Evolutionary conservation across 2,329 filamentous ascomycete species (phyloP).

Genomic region (Ophiocordyceps robertsii): DNA sequence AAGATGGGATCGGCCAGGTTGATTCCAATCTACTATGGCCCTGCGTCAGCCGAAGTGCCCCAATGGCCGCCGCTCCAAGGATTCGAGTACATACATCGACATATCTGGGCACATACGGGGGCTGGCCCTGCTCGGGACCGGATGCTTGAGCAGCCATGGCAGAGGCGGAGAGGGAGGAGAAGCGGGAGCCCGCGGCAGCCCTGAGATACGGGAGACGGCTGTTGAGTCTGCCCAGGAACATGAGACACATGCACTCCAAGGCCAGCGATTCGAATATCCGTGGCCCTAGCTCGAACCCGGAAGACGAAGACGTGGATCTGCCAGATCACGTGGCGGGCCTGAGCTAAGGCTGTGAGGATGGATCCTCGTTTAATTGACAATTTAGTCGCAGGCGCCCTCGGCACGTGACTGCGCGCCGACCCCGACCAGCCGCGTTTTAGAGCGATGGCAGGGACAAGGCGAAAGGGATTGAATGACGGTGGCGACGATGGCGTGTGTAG

Average conservation of each 20-base stretch:
- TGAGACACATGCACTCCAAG: background rate
- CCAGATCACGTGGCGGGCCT: too few relatives aligned
- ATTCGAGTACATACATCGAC: constrained; percentile 40
- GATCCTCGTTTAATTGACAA: too few relatives aligned
- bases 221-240: background rate
- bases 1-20: constrained; percentile 92
- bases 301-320: too few relatives aligned
- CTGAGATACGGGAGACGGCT: background rate
- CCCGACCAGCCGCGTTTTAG: background rate
- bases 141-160: constrained; percentile 8
- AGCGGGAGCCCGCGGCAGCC: background rate
- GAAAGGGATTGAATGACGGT: too few relatives aligned
- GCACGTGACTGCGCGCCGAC: constrained; percentile 11
- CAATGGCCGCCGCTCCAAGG: background rate
- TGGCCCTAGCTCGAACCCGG: too few relatives aligned
- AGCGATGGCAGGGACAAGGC: background rate
- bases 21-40: constrained; percentile 59
- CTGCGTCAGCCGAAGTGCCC: constrained; percentile 1
- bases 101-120: constrained; percentile 33
- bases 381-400: background rate
- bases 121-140: constrained; percentile 5
- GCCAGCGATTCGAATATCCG: too few relatives aligned
- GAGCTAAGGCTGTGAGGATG: too few relatives aligned
- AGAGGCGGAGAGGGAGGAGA: background rate
- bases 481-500: too few relatives aligned